Percentiles rank a stretch among this genome's conserved stretches.
Evolutionary conservation across 129 eudicot genomes (phyloP).

Genomic region (Lonicera japonica): DNA sequence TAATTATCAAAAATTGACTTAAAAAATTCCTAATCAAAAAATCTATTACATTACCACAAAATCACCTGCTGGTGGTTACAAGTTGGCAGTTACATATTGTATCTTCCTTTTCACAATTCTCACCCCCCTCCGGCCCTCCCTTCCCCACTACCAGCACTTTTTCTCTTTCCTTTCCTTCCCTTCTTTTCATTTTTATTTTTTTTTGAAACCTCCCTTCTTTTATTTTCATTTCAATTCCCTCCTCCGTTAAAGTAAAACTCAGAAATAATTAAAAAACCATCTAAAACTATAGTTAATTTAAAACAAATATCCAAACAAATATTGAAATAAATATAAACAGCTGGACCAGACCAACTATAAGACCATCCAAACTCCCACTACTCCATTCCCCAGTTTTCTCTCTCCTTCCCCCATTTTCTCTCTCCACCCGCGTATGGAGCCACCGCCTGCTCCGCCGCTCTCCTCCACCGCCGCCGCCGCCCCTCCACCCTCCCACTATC

Average conservation of each 20-base stretch:
- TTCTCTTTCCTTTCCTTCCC: too few species aligned
- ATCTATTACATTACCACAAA: too few species aligned
- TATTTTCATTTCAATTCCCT: not conserved
- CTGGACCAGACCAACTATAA: slow-evolving; percentile 25
- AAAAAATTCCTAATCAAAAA: too few species aligned
- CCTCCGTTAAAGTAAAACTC: not conserved
- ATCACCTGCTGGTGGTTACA: too few species aligned
- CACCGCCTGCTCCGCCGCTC: slow-evolving; percentile 18
- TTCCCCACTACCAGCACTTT: too few species aligned
- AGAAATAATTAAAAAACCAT: too few species aligned
- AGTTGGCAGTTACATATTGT: too few species aligned
- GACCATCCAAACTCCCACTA: slow-evolving; percentile 18
- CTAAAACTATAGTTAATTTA: too few species aligned
- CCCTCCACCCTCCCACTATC: slow-evolving; percentile 12
- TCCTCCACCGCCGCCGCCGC: slow-evolving; percentile 1
- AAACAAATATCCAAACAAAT: too few species aligned
- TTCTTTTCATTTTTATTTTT: not conserved
- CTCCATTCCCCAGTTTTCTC: slow-evolving; percentile 11
- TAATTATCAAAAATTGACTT: too few species aligned
- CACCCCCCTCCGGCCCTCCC: too few species aligned
- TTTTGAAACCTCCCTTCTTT: not conserved
- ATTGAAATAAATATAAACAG: slow-evolving; percentile 19
- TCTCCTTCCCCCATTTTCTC: not conserved
- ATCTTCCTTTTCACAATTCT: too few species aligned
- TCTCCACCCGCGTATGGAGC: slow-evolving; percentile 38